Evolutionary conservation across 1,284 basidiomycete genomes (phyloP), one percentile per base, ranked within the genome.

Genomic region (Phlebopus sp.): DNA sequence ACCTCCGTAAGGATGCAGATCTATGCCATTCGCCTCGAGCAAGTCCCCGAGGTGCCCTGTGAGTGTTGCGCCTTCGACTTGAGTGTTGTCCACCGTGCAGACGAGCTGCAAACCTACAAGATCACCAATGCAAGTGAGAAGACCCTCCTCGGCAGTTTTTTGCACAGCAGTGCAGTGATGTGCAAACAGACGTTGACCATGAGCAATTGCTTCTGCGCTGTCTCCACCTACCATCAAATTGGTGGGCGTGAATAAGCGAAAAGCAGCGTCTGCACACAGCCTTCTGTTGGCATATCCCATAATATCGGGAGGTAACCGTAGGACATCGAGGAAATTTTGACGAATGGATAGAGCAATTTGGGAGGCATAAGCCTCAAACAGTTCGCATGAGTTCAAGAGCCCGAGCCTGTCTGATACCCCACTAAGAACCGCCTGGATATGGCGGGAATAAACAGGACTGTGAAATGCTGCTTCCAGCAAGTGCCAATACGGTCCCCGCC

Each of bases 401-500:
- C 92, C 92, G 48, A 98, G 74, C 8, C 84, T 76, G 23, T 70
- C 59, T 0, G 90, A 78, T 10, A 88, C 82, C 3, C 79, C 80
- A 8, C 63, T 60, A 14, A 97, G 71, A 17, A 90, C 75, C 2
- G 75, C 70, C 55, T 84, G 78, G 32, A 93, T 79, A 56, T 92
- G 85, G 5, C 59, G 60, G 7, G 76, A 70, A 59, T 84, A 89
- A 15, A 58, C 56, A 11, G 70, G 58, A 10, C 68, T 69, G 55
- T 70, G 68, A 35, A 77, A 72, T 54, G 72, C 82, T 41, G 82
- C 78, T 63, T 94, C 91, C 49, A 97, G 72, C 31, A 98, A 66
- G 65, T 95, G 86, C 79, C 88, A 94, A 59, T 96, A 91, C 1
- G 92, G 80, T 0, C 84, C 86, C n/a, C 89, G 79, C n/a, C 95